Percentiles rank a stretch among this genome's conserved stretches.
phyloP scores from a whole-genome alignment of 208 protist species.

The Naegleria gruberi region DNA sequence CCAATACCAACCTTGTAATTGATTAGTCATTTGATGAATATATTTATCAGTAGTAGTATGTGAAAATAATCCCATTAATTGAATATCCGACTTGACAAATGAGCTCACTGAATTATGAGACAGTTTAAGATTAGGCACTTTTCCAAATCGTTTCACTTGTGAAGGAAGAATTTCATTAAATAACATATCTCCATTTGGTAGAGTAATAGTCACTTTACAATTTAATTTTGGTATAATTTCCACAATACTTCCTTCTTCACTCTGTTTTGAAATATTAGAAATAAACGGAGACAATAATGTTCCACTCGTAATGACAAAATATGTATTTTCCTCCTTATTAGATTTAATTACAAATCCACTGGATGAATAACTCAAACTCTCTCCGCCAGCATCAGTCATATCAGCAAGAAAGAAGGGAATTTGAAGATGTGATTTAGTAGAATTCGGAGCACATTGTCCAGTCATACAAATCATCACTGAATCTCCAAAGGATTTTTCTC shows the following conservation, averaged over 20 bases:
- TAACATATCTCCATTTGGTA: background rate
- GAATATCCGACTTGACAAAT: background rate
- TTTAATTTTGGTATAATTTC: background rate
- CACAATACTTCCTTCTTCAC: background rate
- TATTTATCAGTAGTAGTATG: background rate
- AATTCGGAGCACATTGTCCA: background rate
- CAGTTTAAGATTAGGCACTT: background rate
- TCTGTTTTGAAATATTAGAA: background rate
- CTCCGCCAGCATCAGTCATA: background rate
- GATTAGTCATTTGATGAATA: background rate
- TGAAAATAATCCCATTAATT: background rate
- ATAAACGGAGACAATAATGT: background rate
- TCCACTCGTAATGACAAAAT: background rate
- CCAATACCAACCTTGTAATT: slow-evolving; percentile 2
- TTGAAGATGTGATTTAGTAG: background rate
- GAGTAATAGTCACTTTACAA: background rate
- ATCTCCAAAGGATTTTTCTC: background rate
- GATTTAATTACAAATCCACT: background rate
- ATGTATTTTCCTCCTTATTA: background rate
- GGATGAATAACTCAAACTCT: background rate
- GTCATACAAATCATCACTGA: background rate
- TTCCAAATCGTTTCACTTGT: background rate
- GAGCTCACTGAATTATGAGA: background rate
- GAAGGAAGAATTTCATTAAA: background rate
- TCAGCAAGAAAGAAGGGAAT: background rate